phyloP scores from a whole-genome alignment of 495 filamentous ascomycete genomes.

The Penicillium steckii region DNA sequence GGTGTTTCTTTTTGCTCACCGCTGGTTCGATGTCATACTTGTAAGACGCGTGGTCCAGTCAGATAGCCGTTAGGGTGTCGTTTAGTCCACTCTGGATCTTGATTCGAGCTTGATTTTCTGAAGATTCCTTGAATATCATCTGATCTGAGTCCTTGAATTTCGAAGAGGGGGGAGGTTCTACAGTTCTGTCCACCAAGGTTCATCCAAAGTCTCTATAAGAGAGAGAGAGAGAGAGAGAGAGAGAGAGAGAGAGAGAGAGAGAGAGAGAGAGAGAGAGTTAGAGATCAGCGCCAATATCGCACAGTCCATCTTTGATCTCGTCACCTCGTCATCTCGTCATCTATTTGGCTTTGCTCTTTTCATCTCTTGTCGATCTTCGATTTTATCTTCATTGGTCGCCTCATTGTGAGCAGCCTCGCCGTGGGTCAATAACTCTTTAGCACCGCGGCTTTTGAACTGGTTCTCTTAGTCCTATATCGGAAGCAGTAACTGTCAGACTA shows the following conservation, averaged over 20 bases:
- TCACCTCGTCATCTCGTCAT: not conserved
- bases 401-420: not conserved
- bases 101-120: not conserved
- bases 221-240: too few relatives aligned
- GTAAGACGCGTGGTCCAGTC: not conserved
- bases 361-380: not conserved
- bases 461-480: not conserved
- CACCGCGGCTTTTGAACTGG: not conserved
- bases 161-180: too few relatives aligned
- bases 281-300: not conserved
- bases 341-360: not conserved
- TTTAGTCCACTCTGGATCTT: not conserved
- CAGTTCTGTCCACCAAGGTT: too few relatives aligned
- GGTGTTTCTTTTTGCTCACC: not conserved
- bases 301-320: not conserved
- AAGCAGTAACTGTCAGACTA: not conserved
- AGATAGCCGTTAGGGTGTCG: not conserved
- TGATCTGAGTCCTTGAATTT: too few relatives aligned
- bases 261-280: too few relatives aligned
- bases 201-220: too few relatives aligned
- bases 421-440: not conserved
- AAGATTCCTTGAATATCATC: too few relatives aligned
- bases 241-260: too few relatives aligned
- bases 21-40: constrained; percentile 4
- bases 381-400: not conserved